Percentiles rank a stretch among this genome's conserved stretches.
phyloP scores from a whole-genome alignment of 192 early-diverging fungal species.

The Thamnidium elegans region DNA sequence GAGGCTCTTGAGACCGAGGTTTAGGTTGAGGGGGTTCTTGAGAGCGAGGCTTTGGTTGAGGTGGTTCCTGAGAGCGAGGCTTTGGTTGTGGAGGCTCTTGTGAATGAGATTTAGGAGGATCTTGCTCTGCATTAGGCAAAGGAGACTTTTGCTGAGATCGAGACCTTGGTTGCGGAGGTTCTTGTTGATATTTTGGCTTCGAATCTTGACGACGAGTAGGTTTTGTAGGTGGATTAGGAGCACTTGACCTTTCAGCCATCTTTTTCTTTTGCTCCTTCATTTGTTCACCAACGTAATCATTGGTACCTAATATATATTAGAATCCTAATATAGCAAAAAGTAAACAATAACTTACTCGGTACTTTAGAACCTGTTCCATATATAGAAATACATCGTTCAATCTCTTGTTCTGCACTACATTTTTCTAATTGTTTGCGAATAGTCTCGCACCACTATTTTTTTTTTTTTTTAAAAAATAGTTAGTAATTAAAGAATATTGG shows the following conservation, averaged over 20 bases:
- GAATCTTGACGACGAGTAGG: not conserved
- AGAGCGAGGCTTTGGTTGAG: not conserved
- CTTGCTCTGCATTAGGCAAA: not conserved
- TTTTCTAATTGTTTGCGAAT: conserved; percentile 23
- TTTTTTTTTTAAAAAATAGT: too few species aligned
- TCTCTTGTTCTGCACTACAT: conserved; percentile 18
- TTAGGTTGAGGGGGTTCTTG: not conserved
- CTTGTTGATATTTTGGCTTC: not conserved
- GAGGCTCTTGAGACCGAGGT: not conserved
- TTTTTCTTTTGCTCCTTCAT: not conserved
- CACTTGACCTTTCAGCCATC: not conserved
- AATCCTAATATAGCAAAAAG: not conserved
- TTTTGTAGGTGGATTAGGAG: not conserved
- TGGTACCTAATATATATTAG: conserved; percentile 13
- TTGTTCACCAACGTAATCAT: conserved; percentile 15
- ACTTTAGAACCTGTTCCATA: conserved; percentile 7
- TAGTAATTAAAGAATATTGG: not conserved
- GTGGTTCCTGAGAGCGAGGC: not conserved
- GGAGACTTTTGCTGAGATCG: not conserved
- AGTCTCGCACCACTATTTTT: conserved; percentile 24
- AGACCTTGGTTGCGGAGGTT: not conserved
- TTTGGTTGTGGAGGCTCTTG: not conserved
- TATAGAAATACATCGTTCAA: not conserved
- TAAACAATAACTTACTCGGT: conserved; percentile 8
- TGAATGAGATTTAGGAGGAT: not conserved